Percentiles rank a stretch among this genome's conserved stretches.
These are phyloP conservation scores for Fusarium domesticum DNA, from an alignment of 2,329 filamentous ascomycete species.

Conservation along the genomic window DNA sequence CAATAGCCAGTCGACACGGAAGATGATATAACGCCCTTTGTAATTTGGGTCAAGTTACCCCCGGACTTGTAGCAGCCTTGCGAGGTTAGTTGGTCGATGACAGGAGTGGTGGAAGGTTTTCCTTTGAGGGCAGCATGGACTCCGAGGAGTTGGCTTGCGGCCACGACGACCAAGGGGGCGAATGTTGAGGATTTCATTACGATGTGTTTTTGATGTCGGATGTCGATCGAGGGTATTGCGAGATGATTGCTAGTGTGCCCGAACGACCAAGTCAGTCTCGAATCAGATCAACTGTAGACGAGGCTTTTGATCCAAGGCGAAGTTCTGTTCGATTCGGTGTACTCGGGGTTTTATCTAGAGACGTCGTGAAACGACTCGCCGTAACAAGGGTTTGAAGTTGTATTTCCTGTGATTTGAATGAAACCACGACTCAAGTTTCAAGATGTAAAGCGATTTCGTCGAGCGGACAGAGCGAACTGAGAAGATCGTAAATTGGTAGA, in stretches of 20 bases:
- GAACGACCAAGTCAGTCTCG: conserved; percentile 9
- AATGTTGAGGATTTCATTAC: conserved; percentile 35
- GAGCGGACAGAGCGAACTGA: neutral
- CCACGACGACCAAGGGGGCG: conserved; percentile 30
- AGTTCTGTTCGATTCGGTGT: conserved; percentile 1
- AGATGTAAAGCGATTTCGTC: neutral
- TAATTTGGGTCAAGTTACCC: conserved; percentile 37
- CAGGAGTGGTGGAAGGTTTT: conserved; percentile 37
- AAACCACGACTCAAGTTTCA: neutral
- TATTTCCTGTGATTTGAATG: neutral
- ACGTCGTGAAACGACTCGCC: neutral
- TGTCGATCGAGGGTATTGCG: conserved; percentile 16
- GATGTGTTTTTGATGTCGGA: neutral
- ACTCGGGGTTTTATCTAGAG: conserved; percentile 1
- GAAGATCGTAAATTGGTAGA: conserved; percentile 1
- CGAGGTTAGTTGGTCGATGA: conserved; percentile 38
- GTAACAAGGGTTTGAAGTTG: neutral
- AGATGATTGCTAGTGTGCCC: neutral
- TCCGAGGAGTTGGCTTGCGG: conserved; percentile 25
- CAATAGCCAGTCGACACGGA: conserved; percentile 43
- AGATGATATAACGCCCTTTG: conserved; percentile 12
- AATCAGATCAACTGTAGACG: conserved; percentile 28
- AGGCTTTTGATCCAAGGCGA: conserved; percentile 9
- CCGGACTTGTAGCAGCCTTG: conserved; percentile 51
- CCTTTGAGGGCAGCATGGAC: conserved; percentile 16